These are phyloP conservation scores for Candida sp. DNA, from an alignment of 1,139 yeast genomes.

Conservation along the genomic window DNA sequence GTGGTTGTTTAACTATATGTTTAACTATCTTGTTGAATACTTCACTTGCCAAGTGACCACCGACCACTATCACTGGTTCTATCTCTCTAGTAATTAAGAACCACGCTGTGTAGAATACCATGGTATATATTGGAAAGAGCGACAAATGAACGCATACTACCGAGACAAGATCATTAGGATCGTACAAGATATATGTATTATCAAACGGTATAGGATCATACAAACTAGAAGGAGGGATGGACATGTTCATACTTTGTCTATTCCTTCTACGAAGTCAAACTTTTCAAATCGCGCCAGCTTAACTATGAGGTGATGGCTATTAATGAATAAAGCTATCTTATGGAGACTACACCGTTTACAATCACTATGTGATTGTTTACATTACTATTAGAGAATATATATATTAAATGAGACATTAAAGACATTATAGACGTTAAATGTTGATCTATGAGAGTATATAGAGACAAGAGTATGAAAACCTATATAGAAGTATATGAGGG, in stretches of 20 bases:
- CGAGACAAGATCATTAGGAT: constrained; percentile 63
- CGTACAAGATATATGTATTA: constrained; percentile 78
- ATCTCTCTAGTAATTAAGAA: constrained; percentile 78
- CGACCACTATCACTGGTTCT: constrained; percentile 80
- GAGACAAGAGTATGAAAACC: neutral
- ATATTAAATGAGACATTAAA: neutral
- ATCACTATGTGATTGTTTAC: neutral
- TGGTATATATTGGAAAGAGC: constrained; percentile 75
- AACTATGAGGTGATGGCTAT: no score
- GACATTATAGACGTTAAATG: neutral
- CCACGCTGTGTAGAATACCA: constrained; percentile 83
- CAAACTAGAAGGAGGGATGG: neutral
- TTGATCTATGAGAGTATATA: neutral
- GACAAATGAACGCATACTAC: constrained; percentile 68
- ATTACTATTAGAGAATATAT: neutral
- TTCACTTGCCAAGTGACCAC: constrained; percentile 84
- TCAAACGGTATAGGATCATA: constrained; percentile 51
- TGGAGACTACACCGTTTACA: neutral
- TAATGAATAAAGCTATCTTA: no score
- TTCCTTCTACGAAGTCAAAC: no score
- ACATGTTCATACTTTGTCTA: neutral
- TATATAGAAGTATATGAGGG: constrained; percentile 2
- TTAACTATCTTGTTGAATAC: constrained; percentile 68
- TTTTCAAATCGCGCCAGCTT: no score
- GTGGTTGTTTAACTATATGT: constrained; percentile 59